Base-by-base conservation (phyloP, 164 flowering plant species). In the Chloranthus sessilifolius region DNA sequence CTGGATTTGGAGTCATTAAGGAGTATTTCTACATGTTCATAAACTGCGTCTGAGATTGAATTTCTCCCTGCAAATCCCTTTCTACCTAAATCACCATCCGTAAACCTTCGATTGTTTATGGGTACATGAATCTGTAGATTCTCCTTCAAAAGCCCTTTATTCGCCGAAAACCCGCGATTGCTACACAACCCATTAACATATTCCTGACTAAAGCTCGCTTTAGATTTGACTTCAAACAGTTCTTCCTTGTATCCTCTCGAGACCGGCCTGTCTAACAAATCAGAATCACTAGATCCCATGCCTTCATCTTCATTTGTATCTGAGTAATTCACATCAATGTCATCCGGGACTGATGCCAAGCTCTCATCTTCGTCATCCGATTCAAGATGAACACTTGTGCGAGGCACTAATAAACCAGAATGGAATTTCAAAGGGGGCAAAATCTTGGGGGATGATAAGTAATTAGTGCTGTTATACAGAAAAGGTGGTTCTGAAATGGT, bases 381-480 rank as follows among this genome's bases (percentile, higher is more conserved):
- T 48, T 40, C 45, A 7, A 67, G 55, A 58, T 59, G 20, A 0
- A 53, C 69, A 5, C 65, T 23, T n/a, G 59, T 64, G 38, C 46
- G 76, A 52, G 76, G 61, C 12, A 70, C 54, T 30, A 83, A 60
- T 23, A 78, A 55, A 4, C 81, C 78, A 20, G 87, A 72, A 54
- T 75, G 68, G 59, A 78, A 78, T 52, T 75, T 82, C 50, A 79
- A 57, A 15, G 92, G 89, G 28, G 96, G 96, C 68, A 83, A 56
- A 27, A 59, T 43, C 50, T 63, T 63, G 23, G 83, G 54, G 7
- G 80, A 65, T 19, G 42, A 53, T 35, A 49, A 33, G 29, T 56
- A 58, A 60, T 38, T 47, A 39, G 50, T 60, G 42, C 40, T 51
- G 42, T 27, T 65, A 43, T 42, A 56, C 5, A 54, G 39, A 0